Evolutionary conservation across 768 basidiomycete genomes (phyloP), one percentile per base, ranked within the genome.

Genomic region (Auricularia cornea): DNA sequence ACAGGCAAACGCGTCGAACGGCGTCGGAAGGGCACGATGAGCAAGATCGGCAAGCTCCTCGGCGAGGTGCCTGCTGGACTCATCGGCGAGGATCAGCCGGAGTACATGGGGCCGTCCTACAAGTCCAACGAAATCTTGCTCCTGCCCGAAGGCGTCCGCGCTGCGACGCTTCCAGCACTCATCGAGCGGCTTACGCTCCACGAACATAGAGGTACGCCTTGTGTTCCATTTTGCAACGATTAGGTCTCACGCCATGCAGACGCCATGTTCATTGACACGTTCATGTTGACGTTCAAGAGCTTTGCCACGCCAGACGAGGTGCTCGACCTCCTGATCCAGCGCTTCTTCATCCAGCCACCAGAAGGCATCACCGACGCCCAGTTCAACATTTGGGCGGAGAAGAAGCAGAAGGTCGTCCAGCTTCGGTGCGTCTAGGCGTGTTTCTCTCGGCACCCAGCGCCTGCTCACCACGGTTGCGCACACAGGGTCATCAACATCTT

Each of bases 211-310:
- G 91, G 94, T 92, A 68, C 70, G 86, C 52, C 38, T 12, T 8
- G 28, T 38, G 12, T 14, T 56, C 23, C 33, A 12, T 11, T 51
- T 59, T 26, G 41, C 30, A 44, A 56, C 57, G 52, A 35, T 12
- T 60, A 66, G 38, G 65, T 57, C 28, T 38, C 31, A 61, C 28
- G 63, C 23, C 29, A 62, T 60, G 63, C 68, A 89, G 90, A 97
- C 73, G 82, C 87, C 1, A 83, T 83, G 8, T 96, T 89, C 75
- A 90, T 82, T 72, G 88, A 88, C 71, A 88, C 94, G 1, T 98
- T 98, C 82, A 76, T 98, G 67, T 88, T 97, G 84, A 97, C 96
- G 1, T 97, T 92, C 80, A 92, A 94, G 70, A 94, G 93, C 1
- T 98, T 98, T 74, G 92, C 91, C 16, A 88, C 86, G 4, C 78